phyloP scores from a whole-genome alignment of 164 flowering plant species.

The Sedum album region DNA sequence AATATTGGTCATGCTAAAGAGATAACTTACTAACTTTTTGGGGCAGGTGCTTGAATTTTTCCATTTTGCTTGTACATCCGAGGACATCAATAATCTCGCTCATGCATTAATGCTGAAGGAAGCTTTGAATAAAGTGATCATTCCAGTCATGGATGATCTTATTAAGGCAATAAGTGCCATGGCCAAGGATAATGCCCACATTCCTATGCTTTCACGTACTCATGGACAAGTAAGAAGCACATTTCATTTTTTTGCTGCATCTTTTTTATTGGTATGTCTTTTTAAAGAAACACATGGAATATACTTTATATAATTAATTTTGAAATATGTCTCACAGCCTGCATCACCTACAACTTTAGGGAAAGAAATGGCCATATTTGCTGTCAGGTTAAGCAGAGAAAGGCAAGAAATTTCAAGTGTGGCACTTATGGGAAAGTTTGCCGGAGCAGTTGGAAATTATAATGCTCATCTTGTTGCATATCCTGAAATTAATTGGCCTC shows the following conservation, averaged over 20 bases:
- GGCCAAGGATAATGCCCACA: slow-evolving; percentile 57
- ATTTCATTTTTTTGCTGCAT: not conserved
- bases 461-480: slow-evolving; percentile 91
- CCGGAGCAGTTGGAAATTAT: slow-evolving; percentile 96
- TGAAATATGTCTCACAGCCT: slow-evolving; percentile 35
- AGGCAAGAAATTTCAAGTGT: slow-evolving; percentile 45
- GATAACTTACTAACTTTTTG: not conserved
- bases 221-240: slow-evolving; percentile 74
- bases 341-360: slow-evolving; percentile 95
- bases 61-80: slow-evolving; percentile 94
- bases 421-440: slow-evolving; percentile 76
- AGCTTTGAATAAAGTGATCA: slow-evolving; percentile 39
- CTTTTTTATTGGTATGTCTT: too few relatives aligned
- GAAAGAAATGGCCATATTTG: slow-evolving; percentile 85
- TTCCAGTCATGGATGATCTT: slow-evolving; percentile 69
- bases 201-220: slow-evolving; percentile 93
- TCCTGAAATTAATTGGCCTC: slow-evolving; percentile 74
- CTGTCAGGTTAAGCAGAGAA: slow-evolving; percentile 58
- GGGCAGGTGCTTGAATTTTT: slow-evolving; percentile 89
- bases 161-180: slow-evolving; percentile 44
- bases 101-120: slow-evolving; percentile 85
- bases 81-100: slow-evolving; percentile 93
- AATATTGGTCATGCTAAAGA: not conserved
- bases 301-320: too few relatives aligned
- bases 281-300: too few relatives aligned